Percentiles rank a stretch among this genome's conserved stretches.
Evolutionary conservation across 2,329 filamentous ascomycete genomes (phyloP).

Genomic region (Diaporthe destruens): DNA sequence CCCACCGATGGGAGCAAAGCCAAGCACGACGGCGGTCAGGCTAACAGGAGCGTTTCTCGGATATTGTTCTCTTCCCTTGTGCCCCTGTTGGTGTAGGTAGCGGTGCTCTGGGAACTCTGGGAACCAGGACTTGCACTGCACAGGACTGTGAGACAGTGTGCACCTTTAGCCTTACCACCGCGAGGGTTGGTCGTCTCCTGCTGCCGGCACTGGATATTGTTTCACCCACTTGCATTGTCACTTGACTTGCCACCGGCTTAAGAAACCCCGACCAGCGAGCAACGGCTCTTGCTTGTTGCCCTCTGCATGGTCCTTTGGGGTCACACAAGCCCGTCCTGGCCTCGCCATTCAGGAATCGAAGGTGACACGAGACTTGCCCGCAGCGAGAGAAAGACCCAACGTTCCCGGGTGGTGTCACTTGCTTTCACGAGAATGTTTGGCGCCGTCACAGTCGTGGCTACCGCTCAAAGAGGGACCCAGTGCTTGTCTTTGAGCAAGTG

Average conservation of each 20-base stretch:
- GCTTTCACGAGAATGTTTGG: neutral
- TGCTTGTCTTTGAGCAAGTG: conserved; percentile 19
- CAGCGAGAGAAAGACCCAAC: neutral
- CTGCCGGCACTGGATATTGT: conserved; percentile 23
- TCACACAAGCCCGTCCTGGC: conserved; percentile 17
- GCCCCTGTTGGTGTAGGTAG: conserved; percentile 4
- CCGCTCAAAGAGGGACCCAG: neutral
- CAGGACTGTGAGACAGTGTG: conserved; percentile 24
- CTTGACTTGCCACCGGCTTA: conserved; percentile 12
- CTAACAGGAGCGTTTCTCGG: conserved; percentile 8
- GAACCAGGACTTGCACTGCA: conserved; percentile 23
- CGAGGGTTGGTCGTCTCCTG: neutral
- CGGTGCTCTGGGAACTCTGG: conserved; percentile 26
- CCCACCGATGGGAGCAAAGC: neutral
- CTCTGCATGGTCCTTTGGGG: conserved; percentile 31
- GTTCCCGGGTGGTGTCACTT: neutral
- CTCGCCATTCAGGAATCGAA: conserved; percentile 19
- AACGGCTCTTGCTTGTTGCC: conserved; percentile 17
- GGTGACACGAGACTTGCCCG: conserved; percentile 14
- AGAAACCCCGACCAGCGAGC: conserved; percentile 12
- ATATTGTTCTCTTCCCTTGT: conserved; percentile 7
- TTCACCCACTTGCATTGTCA: conserved; percentile 16
- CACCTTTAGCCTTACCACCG: conserved; percentile 25
- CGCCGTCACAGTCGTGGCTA: neutral
- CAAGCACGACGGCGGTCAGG: conserved; percentile 28